Evolutionary conservation across 176 grass and related monocot species (phyloP), one percentile per base, ranked within the genome.

Genomic region (Eleusine coracana): DNA sequence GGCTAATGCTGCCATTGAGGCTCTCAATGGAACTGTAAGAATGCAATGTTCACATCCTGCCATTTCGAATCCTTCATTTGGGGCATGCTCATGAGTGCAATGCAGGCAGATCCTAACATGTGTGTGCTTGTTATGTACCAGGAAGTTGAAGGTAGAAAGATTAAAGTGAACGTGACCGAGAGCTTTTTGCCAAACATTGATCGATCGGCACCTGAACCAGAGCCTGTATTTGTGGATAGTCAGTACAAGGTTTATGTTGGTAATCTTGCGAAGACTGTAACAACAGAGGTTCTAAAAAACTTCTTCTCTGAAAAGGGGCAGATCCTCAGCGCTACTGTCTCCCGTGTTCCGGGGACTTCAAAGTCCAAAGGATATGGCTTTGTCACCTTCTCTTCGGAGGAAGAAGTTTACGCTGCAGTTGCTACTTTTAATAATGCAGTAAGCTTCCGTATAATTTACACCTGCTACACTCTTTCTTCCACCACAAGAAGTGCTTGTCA

Each of bases 201-300:
- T 45, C 20, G 27, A 3, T 88, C 93, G n/a, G 69, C 74, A n/a
- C 89, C 87, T 78, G 87, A 77, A 59, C n/a, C 85, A 6, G 96
- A 96, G 20, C 87, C 93, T 36, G 73, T 84, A n/a, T 96, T 99
- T 83, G 79, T 99, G 6, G 93, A 99, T 69, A 99, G 91, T 76
- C 93, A 92, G 15, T 90, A 96, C 74, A 99, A 99, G 87, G 93
- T 96, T 87, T 99, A 99, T 64, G 91, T 99, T 70, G 96, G 91
- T 71, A 99, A 99, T 86, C 87, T 99, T 71, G 93, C 93, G 0
- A 99, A 92, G 73, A 90, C 80, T 11, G 93, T 99, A 31, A 99
- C 91, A 10, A 85, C 89, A 0, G 91, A 99, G 41, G 62, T 94
- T 50, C 96, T 99, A 70, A 87, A 83, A 74, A 92, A 96, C 5